These are phyloP conservation scores for Heracleum sosnowskyi DNA, from an alignment of 129 eudicot species.

Conservation along the genomic window DNA sequence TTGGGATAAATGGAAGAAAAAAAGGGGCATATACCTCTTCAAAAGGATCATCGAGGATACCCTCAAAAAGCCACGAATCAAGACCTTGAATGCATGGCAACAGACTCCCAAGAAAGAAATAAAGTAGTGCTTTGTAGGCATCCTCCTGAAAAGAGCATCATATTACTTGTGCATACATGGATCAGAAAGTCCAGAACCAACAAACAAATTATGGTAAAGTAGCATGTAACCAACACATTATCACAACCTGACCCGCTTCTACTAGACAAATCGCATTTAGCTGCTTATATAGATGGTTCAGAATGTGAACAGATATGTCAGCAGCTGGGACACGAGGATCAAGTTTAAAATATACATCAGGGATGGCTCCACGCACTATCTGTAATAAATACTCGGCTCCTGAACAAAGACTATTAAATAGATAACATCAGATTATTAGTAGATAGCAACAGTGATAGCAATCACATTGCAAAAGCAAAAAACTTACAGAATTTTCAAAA, in stretches of 20 bases:
- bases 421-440: conserved; percentile 18
- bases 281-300: conserved; percentile 65
- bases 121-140: conserved; percentile 75
- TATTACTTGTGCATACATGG: conserved; percentile 13
- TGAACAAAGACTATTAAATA: conserved; percentile 59
- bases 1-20: neutral
- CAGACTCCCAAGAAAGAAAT: conserved; percentile 57
- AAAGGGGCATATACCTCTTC: conserved; percentile 52
- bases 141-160: conserved; percentile 62
- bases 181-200: conserved; percentile 2
- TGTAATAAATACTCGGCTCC: conserved; percentile 80
- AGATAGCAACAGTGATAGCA: conserved; percentile 22
- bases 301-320: conserved; percentile 71
- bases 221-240: conserved; percentile 10
- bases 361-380: conserved; percentile 70
- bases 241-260: conserved; percentile 86
- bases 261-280: conserved; percentile 79
- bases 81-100: conserved; percentile 79
- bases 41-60: conserved; percentile 86
- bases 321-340: conserved; percentile 51
- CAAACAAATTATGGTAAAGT: neutral
- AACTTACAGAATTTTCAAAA: neutral
- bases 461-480: conserved; percentile 5
- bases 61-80: conserved; percentile 97
- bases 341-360: conserved; percentile 43